Base-by-base conservation (phyloP, 495 filamentous ascomycete species). In the Pyrenula aspistea region DNA sequence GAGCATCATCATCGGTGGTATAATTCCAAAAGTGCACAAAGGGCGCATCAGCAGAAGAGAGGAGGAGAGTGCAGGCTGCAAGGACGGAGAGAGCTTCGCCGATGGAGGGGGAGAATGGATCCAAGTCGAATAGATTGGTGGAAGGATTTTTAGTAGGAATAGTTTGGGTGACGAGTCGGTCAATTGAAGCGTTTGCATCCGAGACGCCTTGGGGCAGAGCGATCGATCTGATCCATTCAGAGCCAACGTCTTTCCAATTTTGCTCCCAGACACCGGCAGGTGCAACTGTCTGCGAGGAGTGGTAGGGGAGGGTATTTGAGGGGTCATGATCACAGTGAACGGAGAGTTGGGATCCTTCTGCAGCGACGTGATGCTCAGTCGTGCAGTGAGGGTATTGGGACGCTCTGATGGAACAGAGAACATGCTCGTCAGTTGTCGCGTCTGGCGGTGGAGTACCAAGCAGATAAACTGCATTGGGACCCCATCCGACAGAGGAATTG, bases 71-170 rank as follows among this genome's bases (percentile, higher is more conserved):
- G 57, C 73, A 80, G 12, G 80, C 80, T 0, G 77, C 77, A 59
- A 89, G 71, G 1, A 87, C 84, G 0, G 85, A 84, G 0, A 91
- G 66, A 0, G 79, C 80, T 63, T 91, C 87, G 0, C 77, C 79
- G 2, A 84, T 72, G 3, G 81, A 85, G 0, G 87, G 87, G 0
- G 84, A 63, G 0, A 56, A 53, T 2, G 71, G 68, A 53, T 77
- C 63, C 12, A 77, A 62, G 2, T 54, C 51, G 20, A 24, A 24
- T 21, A 8, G 8, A 10, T 52, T 20, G 19, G 8, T 52, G 4
- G 10, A 4, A 19, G 31, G 31, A 2, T 36, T 49, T 2, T 25
- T 10, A 2, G 57, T 59, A 19, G 61, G 61, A 4, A 63, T 59
- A 11, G 64, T 24, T 53, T 80, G 67, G 2, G 76, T 77, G 22